These are phyloP conservation scores for Rhizopogon vinicolor DNA, from an alignment of 768 basidiomycete genomes.

Conservation along the genomic window DNA sequence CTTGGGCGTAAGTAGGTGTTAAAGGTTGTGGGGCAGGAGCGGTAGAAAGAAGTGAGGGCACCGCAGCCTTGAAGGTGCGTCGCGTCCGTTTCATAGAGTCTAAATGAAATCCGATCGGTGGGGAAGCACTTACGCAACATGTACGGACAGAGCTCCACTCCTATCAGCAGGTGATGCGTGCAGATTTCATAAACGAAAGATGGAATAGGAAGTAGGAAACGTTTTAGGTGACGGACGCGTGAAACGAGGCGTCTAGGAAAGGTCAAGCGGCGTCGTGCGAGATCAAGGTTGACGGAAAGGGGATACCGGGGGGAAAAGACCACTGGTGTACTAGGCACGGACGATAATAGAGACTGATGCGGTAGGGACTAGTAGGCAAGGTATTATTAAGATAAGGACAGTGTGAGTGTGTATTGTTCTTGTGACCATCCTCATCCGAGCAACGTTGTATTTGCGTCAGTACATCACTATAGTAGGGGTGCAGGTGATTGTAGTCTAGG, in stretches of 20 bases:
- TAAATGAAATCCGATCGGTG: slow-evolving; percentile 4
- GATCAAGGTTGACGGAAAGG: slow-evolving; percentile 12
- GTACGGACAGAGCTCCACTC: slow-evolving; percentile 9
- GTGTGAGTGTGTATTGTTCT: background rate
- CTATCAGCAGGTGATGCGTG: slow-evolving; percentile 16
- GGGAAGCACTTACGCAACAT: slow-evolving; percentile 1
- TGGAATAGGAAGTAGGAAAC: background rate
- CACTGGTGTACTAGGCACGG: background rate
- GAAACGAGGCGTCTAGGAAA: slow-evolving; percentile 13
- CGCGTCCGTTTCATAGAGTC: slow-evolving; percentile 5
- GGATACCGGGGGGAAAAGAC: background rate
- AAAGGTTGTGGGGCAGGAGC: background rate
- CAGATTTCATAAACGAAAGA: slow-evolving; percentile 7
- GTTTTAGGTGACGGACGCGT: background rate
- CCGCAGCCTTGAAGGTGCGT: background rate
- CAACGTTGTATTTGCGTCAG: slow-evolving; percentile 15
- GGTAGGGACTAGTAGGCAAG: background rate
- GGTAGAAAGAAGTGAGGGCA: background rate
- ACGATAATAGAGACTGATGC: background rate
- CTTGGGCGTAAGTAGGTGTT: background rate
- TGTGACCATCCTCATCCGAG: slow-evolving; percentile 13
- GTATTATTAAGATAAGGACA: slow-evolving; percentile 1
- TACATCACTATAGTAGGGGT: background rate
- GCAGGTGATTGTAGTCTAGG: slow-evolving; percentile 9
- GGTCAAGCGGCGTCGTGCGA: slow-evolving; percentile 10